These are phyloP conservation scores for Penicillium atrosanguineum DNA, from an alignment of 495 filamentous ascomycete genomes.

Conservation along the genomic window DNA sequence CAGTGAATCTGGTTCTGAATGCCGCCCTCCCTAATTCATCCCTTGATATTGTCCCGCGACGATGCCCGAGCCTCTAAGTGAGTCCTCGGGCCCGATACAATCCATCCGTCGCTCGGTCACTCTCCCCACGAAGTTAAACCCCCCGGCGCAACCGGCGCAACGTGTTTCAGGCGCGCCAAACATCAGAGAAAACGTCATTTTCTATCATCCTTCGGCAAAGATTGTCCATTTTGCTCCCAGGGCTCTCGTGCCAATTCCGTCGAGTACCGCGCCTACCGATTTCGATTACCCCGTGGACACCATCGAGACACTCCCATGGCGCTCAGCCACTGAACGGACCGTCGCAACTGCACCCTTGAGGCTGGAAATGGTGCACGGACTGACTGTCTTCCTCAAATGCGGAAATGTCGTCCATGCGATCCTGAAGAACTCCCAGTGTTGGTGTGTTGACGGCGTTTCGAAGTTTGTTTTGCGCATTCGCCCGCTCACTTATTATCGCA, in stretches of 20 bases:
- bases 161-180: constrained; percentile 35
- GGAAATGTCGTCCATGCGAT: constrained; percentile 78
- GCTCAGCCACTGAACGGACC: constrained; percentile 72
- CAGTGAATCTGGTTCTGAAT: constrained; percentile 14
- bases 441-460: constrained; percentile 83
- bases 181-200: constrained; percentile 65
- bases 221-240: constrained; percentile 61
- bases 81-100: constrained; percentile 34
- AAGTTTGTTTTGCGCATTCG: constrained; percentile 82
- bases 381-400: constrained; percentile 82
- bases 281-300: constrained; percentile 46
- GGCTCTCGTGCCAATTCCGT: constrained; percentile 39
- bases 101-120: constrained; percentile 57
- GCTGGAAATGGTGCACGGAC: constrained; percentile 76
- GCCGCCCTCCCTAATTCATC: constrained; percentile 15
- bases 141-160: constrained; percentile 27
- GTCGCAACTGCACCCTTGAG: constrained; percentile 75
- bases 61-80: constrained; percentile 40
- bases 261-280: constrained; percentile 42
- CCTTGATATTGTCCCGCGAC: constrained; percentile 5
- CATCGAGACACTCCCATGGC: constrained; percentile 64
- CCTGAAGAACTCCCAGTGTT: constrained; percentile 82
- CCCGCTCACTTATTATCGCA: constrained; percentile 79
- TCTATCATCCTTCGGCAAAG: constrained; percentile 61
- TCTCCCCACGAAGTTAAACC: constrained; percentile 51